Base-by-base conservation (phyloP, 164 flowering plant species). In the Nymphaea colorata region DNA sequence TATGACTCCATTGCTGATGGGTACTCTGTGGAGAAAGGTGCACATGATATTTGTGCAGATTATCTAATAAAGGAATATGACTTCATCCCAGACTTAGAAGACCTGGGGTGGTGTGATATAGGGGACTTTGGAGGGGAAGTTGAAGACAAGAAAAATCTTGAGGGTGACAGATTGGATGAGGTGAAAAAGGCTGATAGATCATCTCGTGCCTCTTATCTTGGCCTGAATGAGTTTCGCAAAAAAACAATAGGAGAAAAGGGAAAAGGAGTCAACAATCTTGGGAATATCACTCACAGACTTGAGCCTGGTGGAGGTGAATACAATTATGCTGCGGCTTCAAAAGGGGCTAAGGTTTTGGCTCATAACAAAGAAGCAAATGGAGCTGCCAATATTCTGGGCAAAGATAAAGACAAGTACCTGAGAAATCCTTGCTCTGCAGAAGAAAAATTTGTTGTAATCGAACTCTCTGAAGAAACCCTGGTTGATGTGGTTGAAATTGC, bases 311-410 rank as follows among this genome's bases (percentile, higher is more conserved):
- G 96, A 2, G 73, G 81, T 25, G 85, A 81, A 51, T 89, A 85
- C 81, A 89, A 91, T 70, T 91, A 86, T 79, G 97, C 97, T 44
- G 84, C 90, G 6, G 83, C 82, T 8, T 72, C 82, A 11, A 91
- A 91, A 73, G 97, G 97, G 64, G 96, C 97, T 64, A 91, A 91
- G 73, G 87, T 87, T 59, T 78, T 89, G 70, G 85, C 89, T 64
- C 79, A 80, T 70, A 91, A 89, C 65, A 86, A 84, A 76, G 97
- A 87, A 71, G 87, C 89, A 2, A 89, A 85, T 75, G 97, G 97
- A 66, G 93, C 93, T 18, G 77, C 73, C 66, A 89, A 91, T 71
- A 79, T 91, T 43, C 71, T 91, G 69, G 88, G 83, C 45, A 81
- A 78, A 65, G 91, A 91, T 76, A 80, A 84, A 62, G 93, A 91